These are phyloP conservation scores for Quercus berberidifolia DNA, from an alignment of 306 rosid genomes.

Conservation along the genomic window DNA sequence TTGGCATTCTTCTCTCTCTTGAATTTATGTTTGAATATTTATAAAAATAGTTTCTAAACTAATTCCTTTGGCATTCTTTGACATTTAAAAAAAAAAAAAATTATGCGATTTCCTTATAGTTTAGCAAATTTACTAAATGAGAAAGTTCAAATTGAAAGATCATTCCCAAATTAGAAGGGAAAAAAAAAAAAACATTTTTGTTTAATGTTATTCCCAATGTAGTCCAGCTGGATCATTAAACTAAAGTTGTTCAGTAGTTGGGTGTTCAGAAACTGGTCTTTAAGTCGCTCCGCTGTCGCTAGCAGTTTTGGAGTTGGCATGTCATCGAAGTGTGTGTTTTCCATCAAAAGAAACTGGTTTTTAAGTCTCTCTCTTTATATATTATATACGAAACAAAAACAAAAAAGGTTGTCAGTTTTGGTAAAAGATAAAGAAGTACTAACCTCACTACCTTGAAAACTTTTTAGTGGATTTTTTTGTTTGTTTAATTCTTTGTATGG, in stretches of 20 bases:
- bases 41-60: too few species aligned
- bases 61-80: too few species aligned
- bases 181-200: not conserved
- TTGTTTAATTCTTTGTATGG: not conserved
- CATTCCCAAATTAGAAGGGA: not conserved
- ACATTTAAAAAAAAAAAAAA: too few species aligned
- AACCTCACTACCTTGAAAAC: not conserved
- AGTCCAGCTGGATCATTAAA: not conserved
- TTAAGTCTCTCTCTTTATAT: not conserved
- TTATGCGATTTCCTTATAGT: too few species aligned
- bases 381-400: too few species aligned
- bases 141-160: not conserved
- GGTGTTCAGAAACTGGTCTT: not conserved
- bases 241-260: not conserved
- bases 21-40: not conserved
- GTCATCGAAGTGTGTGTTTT: too few species aligned
- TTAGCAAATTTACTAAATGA: not conserved
- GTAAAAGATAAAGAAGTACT: not conserved
- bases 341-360: not conserved
- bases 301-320: too few species aligned
- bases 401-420: not conserved
- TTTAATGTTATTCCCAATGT: not conserved
- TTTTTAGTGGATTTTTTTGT: not conserved
- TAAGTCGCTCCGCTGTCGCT: too few species aligned
- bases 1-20: too few species aligned